Evolutionary conservation across 768 basidiomycete species (phyloP).

Genomic region (Rhodotorula diobovata): DNA sequence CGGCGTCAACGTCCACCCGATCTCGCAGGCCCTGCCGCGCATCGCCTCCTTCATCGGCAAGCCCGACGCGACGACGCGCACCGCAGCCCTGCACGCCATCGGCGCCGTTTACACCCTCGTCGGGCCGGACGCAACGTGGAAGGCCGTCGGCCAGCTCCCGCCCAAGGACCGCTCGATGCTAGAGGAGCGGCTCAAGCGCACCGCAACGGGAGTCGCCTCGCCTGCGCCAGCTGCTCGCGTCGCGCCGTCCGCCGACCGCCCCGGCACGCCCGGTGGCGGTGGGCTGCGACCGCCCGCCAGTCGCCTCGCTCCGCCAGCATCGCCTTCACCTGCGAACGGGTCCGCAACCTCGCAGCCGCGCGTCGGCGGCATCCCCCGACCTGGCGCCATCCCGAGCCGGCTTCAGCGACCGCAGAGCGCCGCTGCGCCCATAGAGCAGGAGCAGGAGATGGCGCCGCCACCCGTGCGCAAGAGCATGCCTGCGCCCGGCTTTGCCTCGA

Average conservation of each 20-base stretch:
- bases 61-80: conserved; percentile 81
- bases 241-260: neutral
- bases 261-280: conserved; percentile 2
- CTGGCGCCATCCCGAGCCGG: conserved; percentile 17
- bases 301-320: conserved; percentile 1
- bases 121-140: conserved; percentile 75
- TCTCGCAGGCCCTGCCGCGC: conserved; percentile 68
- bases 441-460: conserved; percentile 8
- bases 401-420: conserved; percentile 16
- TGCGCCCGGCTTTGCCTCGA: conserved; percentile 17
- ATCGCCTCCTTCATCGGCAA: conserved; percentile 78
- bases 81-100: conserved; percentile 73
- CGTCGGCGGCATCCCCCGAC: conserved; percentile 7
- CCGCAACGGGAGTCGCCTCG: conserved; percentile 22
- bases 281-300: conserved; percentile 6
- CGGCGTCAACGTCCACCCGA: conserved; percentile 68
- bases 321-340: conserved; percentile 16
- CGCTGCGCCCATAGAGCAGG: neutral
- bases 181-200: conserved; percentile 65
- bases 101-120: conserved; percentile 77
- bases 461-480: conserved; percentile 1
- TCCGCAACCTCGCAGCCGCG: neutral
- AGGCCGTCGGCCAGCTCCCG: conserved; percentile 65
- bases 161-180: conserved; percentile 87
- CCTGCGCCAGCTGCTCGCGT: conserved; percentile 17